Percentiles rank a stretch among this genome's conserved stretches.
Conservation (phyloP, 2,329 filamentous ascomycete genomes). For the Aulographum hederae region DNA sequence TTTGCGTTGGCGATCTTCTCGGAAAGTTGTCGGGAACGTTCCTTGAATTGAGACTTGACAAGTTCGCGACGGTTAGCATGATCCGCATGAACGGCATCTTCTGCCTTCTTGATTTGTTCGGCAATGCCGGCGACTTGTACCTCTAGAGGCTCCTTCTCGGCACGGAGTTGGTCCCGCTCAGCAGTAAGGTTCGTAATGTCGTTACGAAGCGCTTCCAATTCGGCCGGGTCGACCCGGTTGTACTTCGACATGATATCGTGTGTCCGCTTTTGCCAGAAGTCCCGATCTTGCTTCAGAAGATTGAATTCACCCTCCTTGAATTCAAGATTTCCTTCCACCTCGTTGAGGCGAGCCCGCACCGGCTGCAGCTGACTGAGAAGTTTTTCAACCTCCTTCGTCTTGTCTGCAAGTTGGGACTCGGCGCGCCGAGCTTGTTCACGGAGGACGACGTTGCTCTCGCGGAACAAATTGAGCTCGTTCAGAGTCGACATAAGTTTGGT, state of each 20-base stretch:
- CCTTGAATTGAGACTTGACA: constrained; percentile 34
- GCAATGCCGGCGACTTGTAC: constrained; percentile 23
- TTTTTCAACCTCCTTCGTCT: constrained; percentile 55
- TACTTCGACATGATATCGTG: constrained; percentile 94
- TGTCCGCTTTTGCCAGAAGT: constrained; percentile 88
- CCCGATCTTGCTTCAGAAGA: constrained; percentile 75
- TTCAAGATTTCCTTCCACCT: constrained; percentile 64
- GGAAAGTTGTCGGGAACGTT: constrained; percentile 43
- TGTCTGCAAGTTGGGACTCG: constrained; percentile 57
- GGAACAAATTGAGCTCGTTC: constrained; percentile 87
- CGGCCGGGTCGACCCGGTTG: constrained; percentile 82
- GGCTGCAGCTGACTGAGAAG: constrained; percentile 63
- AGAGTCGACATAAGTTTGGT: constrained; percentile 87
- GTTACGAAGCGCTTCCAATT: constrained; percentile 76
- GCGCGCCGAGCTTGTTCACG: constrained; percentile 71
- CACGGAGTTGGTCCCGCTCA: constrained; percentile 35
- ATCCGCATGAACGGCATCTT: constrained; percentile 21
- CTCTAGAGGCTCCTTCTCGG: constrained; percentile 31
- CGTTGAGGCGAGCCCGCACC: constrained; percentile 59
- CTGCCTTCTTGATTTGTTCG: constrained; percentile 9
- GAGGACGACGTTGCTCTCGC: constrained; percentile 83
- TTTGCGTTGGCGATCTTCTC: constrained; percentile 44
- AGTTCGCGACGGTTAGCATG: constrained; percentile 27
- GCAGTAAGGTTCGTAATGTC: constrained; percentile 38
- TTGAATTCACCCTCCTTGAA: constrained; percentile 78